Evolutionary conservation across 208 protist species (phyloP).

Genomic region (Endotrypanum monterogeii): DNA sequence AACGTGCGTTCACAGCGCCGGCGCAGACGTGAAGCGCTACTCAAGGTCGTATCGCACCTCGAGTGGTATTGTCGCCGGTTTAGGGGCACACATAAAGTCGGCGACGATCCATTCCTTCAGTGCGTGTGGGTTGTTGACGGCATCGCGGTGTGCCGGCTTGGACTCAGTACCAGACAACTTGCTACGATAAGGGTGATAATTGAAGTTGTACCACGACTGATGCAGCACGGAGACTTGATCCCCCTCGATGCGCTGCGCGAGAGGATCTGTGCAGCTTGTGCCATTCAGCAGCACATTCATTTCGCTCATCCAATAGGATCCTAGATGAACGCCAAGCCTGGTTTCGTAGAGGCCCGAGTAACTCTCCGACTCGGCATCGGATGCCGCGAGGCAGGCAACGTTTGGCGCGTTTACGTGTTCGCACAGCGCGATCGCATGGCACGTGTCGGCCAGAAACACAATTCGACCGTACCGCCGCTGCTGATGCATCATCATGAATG

Average conservation of each 20-base stretch:
- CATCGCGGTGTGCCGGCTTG: constrained; percentile 53
- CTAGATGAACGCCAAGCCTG: constrained; percentile 77
- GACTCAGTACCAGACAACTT: constrained; percentile 12
- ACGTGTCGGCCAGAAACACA: constrained; percentile 96
- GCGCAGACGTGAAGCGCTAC: not conserved
- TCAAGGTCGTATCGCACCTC: constrained; percentile 53
- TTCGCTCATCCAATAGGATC: constrained; percentile 93
- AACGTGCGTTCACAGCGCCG: constrained; percentile 16
- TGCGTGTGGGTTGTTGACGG: constrained; percentile 55
- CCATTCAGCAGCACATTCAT: constrained; percentile 69
- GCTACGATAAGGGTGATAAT: constrained; percentile 45
- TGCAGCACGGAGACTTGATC: constrained; percentile 38
- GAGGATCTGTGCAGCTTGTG: constrained; percentile 49
- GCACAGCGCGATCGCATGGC: constrained; percentile 94
- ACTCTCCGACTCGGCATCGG: constrained; percentile 52
- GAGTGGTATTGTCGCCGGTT: constrained; percentile 19
- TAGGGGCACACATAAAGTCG: constrained; percentile 68
- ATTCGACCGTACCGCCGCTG: constrained; percentile 93
- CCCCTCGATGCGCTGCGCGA: constrained; percentile 2
- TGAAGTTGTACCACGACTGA: constrained; percentile 66
- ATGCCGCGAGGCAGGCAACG: constrained; percentile 76
- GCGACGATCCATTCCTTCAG: constrained; percentile 57
- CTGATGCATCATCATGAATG: constrained; percentile 95
- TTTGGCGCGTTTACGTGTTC: constrained; percentile 82
- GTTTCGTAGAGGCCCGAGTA: constrained; percentile 80